Evolutionary conservation across 78 protist genomes (phyloP), one percentile per base, ranked within the genome.

Genomic region (Blattamonas nauphoetae): DNA sequence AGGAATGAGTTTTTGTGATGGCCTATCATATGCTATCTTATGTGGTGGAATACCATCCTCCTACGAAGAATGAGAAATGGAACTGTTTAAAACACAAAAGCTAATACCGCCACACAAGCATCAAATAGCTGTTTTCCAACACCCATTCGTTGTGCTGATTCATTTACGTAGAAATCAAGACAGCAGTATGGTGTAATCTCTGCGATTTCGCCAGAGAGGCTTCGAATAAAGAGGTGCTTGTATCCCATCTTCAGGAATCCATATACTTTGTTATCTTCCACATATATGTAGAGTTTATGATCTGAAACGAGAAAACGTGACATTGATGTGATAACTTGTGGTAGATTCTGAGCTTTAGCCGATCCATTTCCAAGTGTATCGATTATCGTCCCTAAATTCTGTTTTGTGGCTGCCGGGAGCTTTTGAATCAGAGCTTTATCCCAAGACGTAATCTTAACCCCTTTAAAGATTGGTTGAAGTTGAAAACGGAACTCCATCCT

Each of bases 11-110:
- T 92, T 92, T 34, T 45, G 90, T 38, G 88, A 78, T 45, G 94
- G 94, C 11, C 92, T 80, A 44, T 92, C 94, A 83, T 91, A 91
- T 21, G 71, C 92, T 32, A 92, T 0, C 77, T 4, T 41, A 36
- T 5, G 55, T 0, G 89, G 21, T 0, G 11, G 11, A 32, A 32
- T 80, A 33, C 71, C 86, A 29, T 21, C 44, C 32, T 0, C 42
- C 86, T 84, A 32, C 11, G 21, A 55, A 55, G 21, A 55, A 55
- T 29, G 21, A 55, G 38, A 55, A 29, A 55, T 55, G 11, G 11
- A 55, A 21, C 71, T 29, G 71, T 21, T 29, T 29, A 55, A 29
- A 29, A 29, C 21, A 55, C 11, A 55, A 55, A 55, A 55, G 21
- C 21, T 21, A 55, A 29, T 29, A 55, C 71, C 71, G 11, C 71